Evolutionary conservation across 352 stramenopile genomes (phyloP), one percentile per base, ranked within the genome.

Genomic region (Phytophthora fragariaefolia): DNA sequence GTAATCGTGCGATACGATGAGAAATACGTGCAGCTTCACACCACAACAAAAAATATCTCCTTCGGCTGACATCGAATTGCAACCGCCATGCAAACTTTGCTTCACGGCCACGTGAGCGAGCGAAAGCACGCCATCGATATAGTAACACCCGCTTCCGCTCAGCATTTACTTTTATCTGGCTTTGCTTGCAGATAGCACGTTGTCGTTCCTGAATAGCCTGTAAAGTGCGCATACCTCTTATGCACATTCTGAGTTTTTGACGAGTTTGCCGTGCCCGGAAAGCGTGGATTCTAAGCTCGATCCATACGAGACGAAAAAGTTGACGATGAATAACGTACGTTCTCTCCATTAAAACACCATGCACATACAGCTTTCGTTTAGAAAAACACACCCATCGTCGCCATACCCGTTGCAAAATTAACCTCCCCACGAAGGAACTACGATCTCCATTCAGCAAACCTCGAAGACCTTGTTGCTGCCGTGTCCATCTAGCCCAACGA

Each of bases 391-490:
- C 18, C 76, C 73, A 84, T 13, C 71, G 66, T 4, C 47, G 26
- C 76, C 73, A 84, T 46, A 74, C 45, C 26, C 66, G 66, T 23
- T 60, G 53, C 27, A 62, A 62, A n/a, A 51, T 65, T 24, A 82
- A 58, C 20, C 46, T 50, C 36, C 50, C 69, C 13, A 80, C n/a
- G 26, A 84, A 59, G 10, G 69, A 73, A 17, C 24, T 47, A 13
- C 58, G 52, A 15, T 22, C 53, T 43, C 20, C 24, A 10, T 55
- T 30, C 4, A 76, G 24, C 32, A 76, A 18, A 8, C 18, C 2
- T 36, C 58, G 53, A 26, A 76, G 28, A 4, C 34, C 5, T 50
- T 2, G 17, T 24, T 58, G 40, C 4, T 45, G 24, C 20, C 27
- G 47, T 36, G 32, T 69, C 60, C 46, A 66, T 17, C 45, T 12